These are phyloP conservation scores for Zymoseptoria crescenta DNA, from an alignment of 2,329 filamentous ascomycete genomes.

Conservation along the genomic window DNA sequence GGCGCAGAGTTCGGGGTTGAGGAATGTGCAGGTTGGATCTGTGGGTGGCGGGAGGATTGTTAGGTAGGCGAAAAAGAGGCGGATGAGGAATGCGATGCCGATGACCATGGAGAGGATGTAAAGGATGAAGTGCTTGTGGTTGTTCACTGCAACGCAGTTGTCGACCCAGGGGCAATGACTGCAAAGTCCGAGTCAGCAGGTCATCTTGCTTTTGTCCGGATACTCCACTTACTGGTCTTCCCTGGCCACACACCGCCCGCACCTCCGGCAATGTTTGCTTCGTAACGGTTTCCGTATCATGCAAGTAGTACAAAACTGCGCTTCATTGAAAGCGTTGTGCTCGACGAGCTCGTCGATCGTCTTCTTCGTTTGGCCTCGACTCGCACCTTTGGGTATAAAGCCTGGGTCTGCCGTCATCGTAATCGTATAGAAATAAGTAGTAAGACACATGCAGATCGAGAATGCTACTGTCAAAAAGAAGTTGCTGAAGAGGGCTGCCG, in stretches of 20 bases:
- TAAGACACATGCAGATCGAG: slow-evolving; percentile 54
- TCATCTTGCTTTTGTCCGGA: background rate
- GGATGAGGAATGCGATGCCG: slow-evolving; percentile 66
- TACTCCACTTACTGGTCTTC: slow-evolving; percentile 74
- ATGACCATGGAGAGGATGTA: slow-evolving; percentile 74
- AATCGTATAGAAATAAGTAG: slow-evolving; percentile 76
- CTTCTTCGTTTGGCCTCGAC: slow-evolving; percentile 80
- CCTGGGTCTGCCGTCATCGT: slow-evolving; percentile 87
- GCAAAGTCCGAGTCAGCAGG: slow-evolving; percentile 5
- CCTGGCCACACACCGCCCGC: slow-evolving; percentile 86
- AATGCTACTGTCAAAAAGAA: slow-evolving; percentile 77
- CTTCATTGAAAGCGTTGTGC: slow-evolving; percentile 83
- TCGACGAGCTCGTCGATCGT: slow-evolving; percentile 81
- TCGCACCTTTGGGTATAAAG: slow-evolving; percentile 82
- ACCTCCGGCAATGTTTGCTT: slow-evolving; percentile 92
- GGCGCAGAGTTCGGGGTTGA: slow-evolving; percentile 67
- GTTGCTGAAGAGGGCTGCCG: slow-evolving; percentile 54
- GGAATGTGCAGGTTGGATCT: slow-evolving; percentile 57
- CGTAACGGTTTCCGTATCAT: slow-evolving; percentile 89
- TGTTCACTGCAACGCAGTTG: slow-evolving; percentile 93
- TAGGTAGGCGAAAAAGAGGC: slow-evolving; percentile 57
- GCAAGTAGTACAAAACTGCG: slow-evolving; percentile 87
- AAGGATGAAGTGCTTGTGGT: slow-evolving; percentile 89
- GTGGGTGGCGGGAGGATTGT: slow-evolving; percentile 43
- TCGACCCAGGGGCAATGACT: slow-evolving; percentile 98